Evolutionary conservation across 2,329 filamentous ascomycete genomes (phyloP).

Genomic region (Fusarium graminum): DNA sequence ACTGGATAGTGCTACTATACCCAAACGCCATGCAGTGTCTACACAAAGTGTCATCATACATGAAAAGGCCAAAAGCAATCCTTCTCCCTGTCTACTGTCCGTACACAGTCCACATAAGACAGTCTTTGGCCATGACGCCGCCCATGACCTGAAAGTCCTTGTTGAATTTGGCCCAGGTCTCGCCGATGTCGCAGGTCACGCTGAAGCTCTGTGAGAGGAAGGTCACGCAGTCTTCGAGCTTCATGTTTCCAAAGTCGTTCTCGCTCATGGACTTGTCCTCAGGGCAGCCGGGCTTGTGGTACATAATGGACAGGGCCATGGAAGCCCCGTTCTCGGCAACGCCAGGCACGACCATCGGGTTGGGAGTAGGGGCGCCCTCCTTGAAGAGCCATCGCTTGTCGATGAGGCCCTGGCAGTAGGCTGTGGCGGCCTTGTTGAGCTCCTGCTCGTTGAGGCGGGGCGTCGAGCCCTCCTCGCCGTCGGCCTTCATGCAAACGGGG

Average conservation of each 20-base stretch:
- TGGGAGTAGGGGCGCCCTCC: slow-evolving; percentile 7
- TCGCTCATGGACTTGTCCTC: slow-evolving; percentile 15
- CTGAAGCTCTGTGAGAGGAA: slow-evolving; percentile 11
- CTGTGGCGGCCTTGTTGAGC: slow-evolving; percentile 6
- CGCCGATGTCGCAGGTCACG: slow-evolving; percentile 3
- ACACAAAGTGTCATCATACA: background rate
- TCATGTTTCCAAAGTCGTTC: slow-evolving; percentile 18
- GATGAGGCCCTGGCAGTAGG: slow-evolving; percentile 14
- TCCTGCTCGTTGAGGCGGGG: slow-evolving; percentile 12
- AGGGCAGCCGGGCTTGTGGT: slow-evolving; percentile 8
- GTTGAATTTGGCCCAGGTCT: slow-evolving; percentile 6
- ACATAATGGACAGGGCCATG: slow-evolving; percentile 6
- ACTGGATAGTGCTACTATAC: slow-evolving; percentile 1
- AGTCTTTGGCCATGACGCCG: slow-evolving; percentile 9
- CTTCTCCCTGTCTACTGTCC: slow-evolving; percentile 5
- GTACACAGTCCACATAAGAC: slow-evolving; percentile 9
- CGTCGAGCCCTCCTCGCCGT: slow-evolving; percentile 4
- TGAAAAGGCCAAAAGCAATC: slow-evolving; percentile 1
- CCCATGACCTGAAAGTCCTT: slow-evolving; percentile 12
- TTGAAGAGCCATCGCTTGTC: slow-evolving; percentile 16
- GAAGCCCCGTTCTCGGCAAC: slow-evolving; percentile 11
- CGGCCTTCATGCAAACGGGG: slow-evolving; percentile 12
- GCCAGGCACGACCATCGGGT: slow-evolving; percentile 2
- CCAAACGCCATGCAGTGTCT: slow-evolving; percentile 1
- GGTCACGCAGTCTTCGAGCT: slow-evolving; percentile 9